Percentiles rank a stretch among this genome's conserved stretches.
Conservation (phyloP, 345 rosid species). For the Eucalyptus paniculata region DNA sequence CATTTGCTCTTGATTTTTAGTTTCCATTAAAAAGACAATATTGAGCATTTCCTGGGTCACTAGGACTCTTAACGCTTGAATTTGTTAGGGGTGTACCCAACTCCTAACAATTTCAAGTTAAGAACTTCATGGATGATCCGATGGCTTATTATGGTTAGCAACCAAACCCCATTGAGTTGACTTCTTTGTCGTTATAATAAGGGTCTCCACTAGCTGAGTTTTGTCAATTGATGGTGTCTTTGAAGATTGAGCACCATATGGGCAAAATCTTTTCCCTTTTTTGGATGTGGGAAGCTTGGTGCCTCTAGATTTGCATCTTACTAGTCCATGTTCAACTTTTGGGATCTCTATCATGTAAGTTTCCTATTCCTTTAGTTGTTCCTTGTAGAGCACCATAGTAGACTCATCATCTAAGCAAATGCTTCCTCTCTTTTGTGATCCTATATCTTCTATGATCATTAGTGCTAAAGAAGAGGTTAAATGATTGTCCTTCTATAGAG, state of each 20-base stretch:
- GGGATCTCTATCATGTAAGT: too few relatives aligned
- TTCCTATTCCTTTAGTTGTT: accelerated
- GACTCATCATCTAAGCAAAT: accelerated
- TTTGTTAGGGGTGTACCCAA: accelerated
- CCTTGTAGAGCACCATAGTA: too few relatives aligned
- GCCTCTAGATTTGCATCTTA: too few relatives aligned
- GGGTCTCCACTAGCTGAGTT: background rate
- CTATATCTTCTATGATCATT: background rate
- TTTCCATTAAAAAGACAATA: too few relatives aligned
- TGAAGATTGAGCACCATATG: too few relatives aligned
- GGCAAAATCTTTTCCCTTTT: too few relatives aligned
- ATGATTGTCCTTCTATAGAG: too few relatives aligned
- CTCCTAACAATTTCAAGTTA: accelerated
- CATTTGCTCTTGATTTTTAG: background rate
- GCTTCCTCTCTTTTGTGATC: too few relatives aligned
- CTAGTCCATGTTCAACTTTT: accelerated
- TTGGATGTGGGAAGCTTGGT: too few relatives aligned
- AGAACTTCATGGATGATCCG: background rate
- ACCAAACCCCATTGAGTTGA: background rate
- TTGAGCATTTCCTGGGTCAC: accelerated
- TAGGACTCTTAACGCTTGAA: background rate
- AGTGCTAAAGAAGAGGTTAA: background rate
- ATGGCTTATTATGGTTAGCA: accelerated
- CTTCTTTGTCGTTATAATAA: accelerated
- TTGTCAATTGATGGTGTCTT: too few relatives aligned